Evolutionary conservation across 1,284 basidiomycete genomes (phyloP), one percentile per base, ranked within the genome.

Genomic region (Ceratobasidium sp.): DNA sequence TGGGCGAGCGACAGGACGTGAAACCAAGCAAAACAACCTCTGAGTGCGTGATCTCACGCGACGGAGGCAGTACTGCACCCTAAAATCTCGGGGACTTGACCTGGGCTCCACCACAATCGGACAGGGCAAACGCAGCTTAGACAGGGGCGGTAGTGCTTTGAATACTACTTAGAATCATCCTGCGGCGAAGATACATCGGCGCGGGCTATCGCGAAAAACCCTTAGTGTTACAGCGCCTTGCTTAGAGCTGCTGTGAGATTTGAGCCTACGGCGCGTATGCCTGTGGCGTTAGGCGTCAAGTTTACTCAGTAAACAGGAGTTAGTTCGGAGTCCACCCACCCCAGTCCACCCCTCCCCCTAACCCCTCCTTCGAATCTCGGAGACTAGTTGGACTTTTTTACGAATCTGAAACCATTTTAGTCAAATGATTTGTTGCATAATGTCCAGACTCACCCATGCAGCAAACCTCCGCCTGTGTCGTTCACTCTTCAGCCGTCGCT

Each of bases 391-490:
- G 23, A 91, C 89, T 83, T 89, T 90, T 83, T 88, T 87, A 84
- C 92, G 88, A 78, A 94, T 91, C 92, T 94, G 82, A 44, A 60
- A 7, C 9, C 39, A 10, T 13, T 7, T 68, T 7, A 61, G 49
- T 23, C 39, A 72, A 18, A 68, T 23, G 55, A 63, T 71, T 76
- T 60, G 63, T 60, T 46, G 46, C 44, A 40, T 7, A 46, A 66
- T 79, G 40, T 79, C 68, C 56, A 80, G 78, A 86, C 88, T 79
- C 84, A 92, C 92, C 88, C 92, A 90, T 83, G 92, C 86, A 67
- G 92, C 90, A 84, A 93, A 94, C 79, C 88, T 88, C 82, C 87
- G 89, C 82, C 92, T 88, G 91, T 92, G 93, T 78, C 92, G 87
- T 82, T 91, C 86, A 82, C 91, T 93, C 78, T 84, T 85, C 81